Evolutionary conservation across 2,329 filamentous ascomycete species (phyloP).

Genomic region (Chaetomium sp.): DNA sequence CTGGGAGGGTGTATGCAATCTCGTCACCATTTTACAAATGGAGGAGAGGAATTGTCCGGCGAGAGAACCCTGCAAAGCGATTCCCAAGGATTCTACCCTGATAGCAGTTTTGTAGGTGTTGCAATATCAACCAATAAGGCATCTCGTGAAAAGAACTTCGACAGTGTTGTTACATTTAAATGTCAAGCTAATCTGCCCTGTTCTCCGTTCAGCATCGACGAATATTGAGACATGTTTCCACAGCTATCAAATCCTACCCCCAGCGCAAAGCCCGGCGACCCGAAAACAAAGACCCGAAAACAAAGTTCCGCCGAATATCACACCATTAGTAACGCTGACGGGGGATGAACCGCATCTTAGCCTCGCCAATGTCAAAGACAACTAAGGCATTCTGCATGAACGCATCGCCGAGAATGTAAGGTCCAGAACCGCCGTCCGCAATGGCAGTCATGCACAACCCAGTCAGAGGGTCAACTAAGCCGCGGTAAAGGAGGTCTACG

Average conservation of each 20-base stretch:
- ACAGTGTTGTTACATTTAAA: too few relatives aligned
- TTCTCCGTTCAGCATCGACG: too few relatives aligned
- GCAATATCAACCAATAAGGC: too few relatives aligned
- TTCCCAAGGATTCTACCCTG: too few relatives aligned
- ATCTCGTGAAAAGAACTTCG: too few relatives aligned
- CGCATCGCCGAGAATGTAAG: conserved; percentile 44
- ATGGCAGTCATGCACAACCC: conserved; percentile 44
- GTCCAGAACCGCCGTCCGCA: conserved; percentile 38
- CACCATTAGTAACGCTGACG: conserved; percentile 19
- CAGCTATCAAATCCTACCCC: too few relatives aligned
- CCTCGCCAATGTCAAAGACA: conserved; percentile 30
- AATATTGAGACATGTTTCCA: too few relatives aligned
- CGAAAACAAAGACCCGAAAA: not conserved
- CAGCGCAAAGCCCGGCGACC: too few relatives aligned
- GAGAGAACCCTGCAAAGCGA: too few relatives aligned
- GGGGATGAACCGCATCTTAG: conserved; percentile 25
- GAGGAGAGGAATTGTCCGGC: too few relatives aligned
- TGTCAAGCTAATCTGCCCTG: too few relatives aligned
- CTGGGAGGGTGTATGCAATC: not conserved
- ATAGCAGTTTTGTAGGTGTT: too few relatives aligned
- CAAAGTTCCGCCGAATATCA: not conserved
- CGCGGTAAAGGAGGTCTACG: conserved; percentile 40
- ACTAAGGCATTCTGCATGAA: conserved; percentile 47
- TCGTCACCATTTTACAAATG: not conserved
- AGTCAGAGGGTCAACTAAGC: conserved; percentile 38